Base-by-base conservation (phyloP, 768 basidiomycete genomes). In the Boletus pseudo-olivaceus region DNA sequence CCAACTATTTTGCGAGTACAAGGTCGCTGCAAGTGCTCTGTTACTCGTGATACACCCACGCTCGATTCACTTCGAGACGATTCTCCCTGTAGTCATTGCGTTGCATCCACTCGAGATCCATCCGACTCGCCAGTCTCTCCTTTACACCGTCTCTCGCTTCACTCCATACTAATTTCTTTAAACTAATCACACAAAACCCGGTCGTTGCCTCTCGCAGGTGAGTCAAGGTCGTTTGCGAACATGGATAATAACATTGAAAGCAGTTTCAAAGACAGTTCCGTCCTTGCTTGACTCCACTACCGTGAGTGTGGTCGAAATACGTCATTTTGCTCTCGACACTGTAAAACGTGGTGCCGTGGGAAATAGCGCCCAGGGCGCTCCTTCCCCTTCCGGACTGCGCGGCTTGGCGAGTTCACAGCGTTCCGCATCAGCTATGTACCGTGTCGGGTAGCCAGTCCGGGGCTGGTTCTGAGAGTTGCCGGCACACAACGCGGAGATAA, bases 31-130 rank as follows among this genome's bases (percentile, higher is more conserved):
- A 50, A 55, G 65, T 54, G 60, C 58, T 62, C 59, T 57, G 61
- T 41, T 55, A 45, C 62, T 60, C 58, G 64, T 57, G 54, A 57
- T 35, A 51, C 65, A 62, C 57, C 62, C 71, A 62, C 69, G 71
- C 77, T 79, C 79, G 78, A 76, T 82, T 82, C 69, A 73, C 65
- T 81, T 78, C 78, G 78, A 80, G 78, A 60, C 75, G 72, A 64
- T 62, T 71, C 73, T 72, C 68, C 71, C 56, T 65, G 66, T 61
- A 59, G 57, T 65, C 61, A 59, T 55, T 58, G 67, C 54, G 57
- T 53, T 59, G 67, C 59, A 51, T 61, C 62, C 53, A 60, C 62
- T 54, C 66, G 65, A 55, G 60, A 44, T 44, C 58, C 51, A 58
- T 62, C 57, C 61, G 59, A 63, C 68, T 63, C 64, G 40, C 65